A percentile compares a stretch with the other conserved stretches of the same genome.
These are phyloP conservation scores for Dictyostelium capitatum DNA, from an alignment of 78 protist species.

Conservation along the genomic window DNA sequence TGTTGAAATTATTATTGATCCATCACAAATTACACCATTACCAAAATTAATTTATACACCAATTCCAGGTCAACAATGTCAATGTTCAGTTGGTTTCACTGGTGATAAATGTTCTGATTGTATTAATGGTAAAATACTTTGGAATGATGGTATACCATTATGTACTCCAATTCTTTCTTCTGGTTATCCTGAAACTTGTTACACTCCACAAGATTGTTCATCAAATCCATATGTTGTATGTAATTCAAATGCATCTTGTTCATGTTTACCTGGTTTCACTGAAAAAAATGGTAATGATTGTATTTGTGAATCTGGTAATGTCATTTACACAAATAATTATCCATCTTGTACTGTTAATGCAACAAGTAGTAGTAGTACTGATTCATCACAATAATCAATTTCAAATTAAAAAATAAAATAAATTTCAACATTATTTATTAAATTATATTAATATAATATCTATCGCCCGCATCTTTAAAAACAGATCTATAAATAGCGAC, in stretches of 20 bases:
- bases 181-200: constrained; percentile 8
- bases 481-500: no score
- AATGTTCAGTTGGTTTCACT: constrained; percentile 21
- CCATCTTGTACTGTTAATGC: neutral
- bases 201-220: neutral
- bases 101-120: constrained; percentile 12
- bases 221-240: neutral
- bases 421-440: no score
- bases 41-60: constrained; percentile 11
- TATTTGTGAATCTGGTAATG: constrained; percentile 2
- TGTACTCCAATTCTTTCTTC: neutral
- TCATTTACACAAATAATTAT: neutral
- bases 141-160: constrained; percentile 21
- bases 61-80: neutral
- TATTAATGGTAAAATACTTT: neutral
- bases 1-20: neutral
- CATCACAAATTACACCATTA: no score
- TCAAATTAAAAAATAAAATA: no score
- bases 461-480: no score
- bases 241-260: neutral
- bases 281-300: neutral
- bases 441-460: no score
- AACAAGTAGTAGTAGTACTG: neutral
- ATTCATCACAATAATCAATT: neutral
- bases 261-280: constrained; percentile 8